A percentile compares a stretch with the other conserved stretches of the same genome.
These are phyloP conservation scores for Tympanopsis confertula DNA, from an alignment of 2,329 filamentous ascomycete species.

Conservation along the genomic window DNA sequence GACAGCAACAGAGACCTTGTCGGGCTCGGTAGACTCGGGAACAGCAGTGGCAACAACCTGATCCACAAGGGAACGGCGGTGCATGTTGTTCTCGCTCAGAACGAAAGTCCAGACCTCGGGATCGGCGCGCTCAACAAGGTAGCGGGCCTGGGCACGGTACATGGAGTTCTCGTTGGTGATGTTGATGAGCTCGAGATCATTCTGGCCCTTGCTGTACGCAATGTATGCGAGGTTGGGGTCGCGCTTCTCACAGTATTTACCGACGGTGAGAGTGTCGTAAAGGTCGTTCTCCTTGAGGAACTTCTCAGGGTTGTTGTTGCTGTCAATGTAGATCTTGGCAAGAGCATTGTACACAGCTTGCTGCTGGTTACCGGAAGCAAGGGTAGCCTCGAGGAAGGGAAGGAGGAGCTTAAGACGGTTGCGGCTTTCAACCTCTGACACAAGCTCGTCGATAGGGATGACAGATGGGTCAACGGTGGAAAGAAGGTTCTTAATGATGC, in stretches of 20 bases:
- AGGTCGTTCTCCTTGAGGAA: slow-evolving; percentile 96
- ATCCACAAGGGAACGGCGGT: slow-evolving; percentile 85
- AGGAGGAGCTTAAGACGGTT: slow-evolving; percentile 91
- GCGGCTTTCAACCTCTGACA: slow-evolving; percentile 84
- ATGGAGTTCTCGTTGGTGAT: slow-evolving; percentile 99
- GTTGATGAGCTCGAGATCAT: slow-evolving; percentile 90
- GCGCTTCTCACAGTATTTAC: slow-evolving; percentile 98
- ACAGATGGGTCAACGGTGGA: slow-evolving; percentile 71
- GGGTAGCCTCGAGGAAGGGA: slow-evolving; percentile 87
- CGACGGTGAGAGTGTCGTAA: slow-evolving; percentile 83
- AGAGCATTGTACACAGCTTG: slow-evolving; percentile 94
- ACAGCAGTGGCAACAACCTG: slow-evolving; percentile 94
- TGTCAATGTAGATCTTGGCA: slow-evolving; percentile 98
- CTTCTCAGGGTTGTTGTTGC: slow-evolving; percentile 93
- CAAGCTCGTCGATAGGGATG: slow-evolving; percentile 89
- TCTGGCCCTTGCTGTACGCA: slow-evolving; percentile 90
- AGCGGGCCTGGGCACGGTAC: slow-evolving; percentile 95
- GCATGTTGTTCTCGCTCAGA: slow-evolving; percentile 87
- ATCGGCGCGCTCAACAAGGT: slow-evolving; percentile 83
- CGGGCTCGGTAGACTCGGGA: slow-evolving; percentile 80
- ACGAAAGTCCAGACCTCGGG: slow-evolving; percentile 89
- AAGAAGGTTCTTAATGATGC: slow-evolving; percentile 85
- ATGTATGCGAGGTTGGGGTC: slow-evolving; percentile 94
- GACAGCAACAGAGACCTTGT: slow-evolving; percentile 89
- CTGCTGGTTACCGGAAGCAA: slow-evolving; percentile 84